Evolutionary conservation across 1,284 basidiomycete genomes (phyloP), one percentile per base, ranked within the genome.

Genomic region (Grifola frondosa): DNA sequence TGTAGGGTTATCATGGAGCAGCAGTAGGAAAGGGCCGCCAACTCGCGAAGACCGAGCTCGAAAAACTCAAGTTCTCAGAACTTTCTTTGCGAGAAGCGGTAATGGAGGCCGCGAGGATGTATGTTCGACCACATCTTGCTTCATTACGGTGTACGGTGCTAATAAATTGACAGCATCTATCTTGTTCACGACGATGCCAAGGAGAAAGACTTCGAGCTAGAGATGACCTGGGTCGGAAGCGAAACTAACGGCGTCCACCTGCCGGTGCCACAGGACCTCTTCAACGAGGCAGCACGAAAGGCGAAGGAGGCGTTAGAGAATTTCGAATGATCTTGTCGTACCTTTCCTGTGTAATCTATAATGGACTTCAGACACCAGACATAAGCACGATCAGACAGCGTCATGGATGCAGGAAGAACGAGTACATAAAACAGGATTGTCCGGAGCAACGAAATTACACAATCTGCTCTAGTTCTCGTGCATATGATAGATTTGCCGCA

Each of bases 161-260:
- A 7, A 30, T 30, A 5, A 22, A 19, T 16, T 11, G 30, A 3
- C 60, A 98, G 95, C 64, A 96, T 99, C 63, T 94, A 98, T 70
- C 81, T 95, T 44, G 94, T 97, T 12, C 97, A 99, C 63, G 96
- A 99, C 53, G 97, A 99, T 58, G 77, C 90, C 45, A 97, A 98
- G 66, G 96, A 99, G 70, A 97, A 97, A 64, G 89, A 94, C 41
- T 99, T 99, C 57, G 97, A 99, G 66, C 79, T 99, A 19, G 97
- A 99, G 67, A 81, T 99, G 77, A 91, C 94, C 28, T 99, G 97
- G 97, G 83, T 98, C 48, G 84, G 93, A 22, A 77, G 84, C 21
- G 92, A 97, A 69, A 91, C 89, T 17, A 83, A 86, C 21, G 83
- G 82, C 35, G 69, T 85, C 40, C 94, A 98, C 65, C 72, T 80